Evolutionary conservation across 2,329 filamentous ascomycete species (phyloP), one percentile per base, ranked within the genome.

Genomic region (Ascochyta lentis): DNA sequence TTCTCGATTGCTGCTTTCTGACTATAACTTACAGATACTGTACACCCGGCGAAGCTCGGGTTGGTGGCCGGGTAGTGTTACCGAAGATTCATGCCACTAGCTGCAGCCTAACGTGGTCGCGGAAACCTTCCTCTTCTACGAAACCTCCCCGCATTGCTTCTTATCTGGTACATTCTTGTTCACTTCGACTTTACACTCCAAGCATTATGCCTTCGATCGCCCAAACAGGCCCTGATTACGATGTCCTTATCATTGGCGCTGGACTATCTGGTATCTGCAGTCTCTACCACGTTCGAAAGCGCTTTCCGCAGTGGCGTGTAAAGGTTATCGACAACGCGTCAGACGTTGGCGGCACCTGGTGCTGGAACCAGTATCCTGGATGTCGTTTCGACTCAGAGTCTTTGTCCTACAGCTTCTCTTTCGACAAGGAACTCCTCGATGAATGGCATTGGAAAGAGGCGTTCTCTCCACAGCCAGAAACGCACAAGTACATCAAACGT

Each of bases 401-500:
- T 1, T 73, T 77, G 9, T 77, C 77, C 0, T 83, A 83, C 60
- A 70, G 65, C 44, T 78, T 80, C 43, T 76, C 75, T 6, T 78
- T 80, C 57, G 72, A 72, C 13, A 69, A 79, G 58, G 76, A 77
- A 24, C 54, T 79, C 3, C 67, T 80, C 9, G 70, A 78, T 31
- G 77, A 79, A 50, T 81, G 78, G 74, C 62, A 74, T 50, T 80
- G 76, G 43, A 71, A 69, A 2, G 73, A 75, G 34, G 69, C 71
- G 19, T 74, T 71, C 40, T 65, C 71, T 13, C 54, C 58, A 9
- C 67, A 69, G 10, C 61, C 60, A 15, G 83, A 85, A 63, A 83
- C 84, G 31, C 78, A 77, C 34, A 68, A 75, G 9, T 84, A 84
- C 58, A 77, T 84, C 22, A 74, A 80, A 44, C 71, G 70, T 16